Conservation (phyloP, 1,284 basidiomycete species). For the Paramarasmius palmivorus region DNA sequence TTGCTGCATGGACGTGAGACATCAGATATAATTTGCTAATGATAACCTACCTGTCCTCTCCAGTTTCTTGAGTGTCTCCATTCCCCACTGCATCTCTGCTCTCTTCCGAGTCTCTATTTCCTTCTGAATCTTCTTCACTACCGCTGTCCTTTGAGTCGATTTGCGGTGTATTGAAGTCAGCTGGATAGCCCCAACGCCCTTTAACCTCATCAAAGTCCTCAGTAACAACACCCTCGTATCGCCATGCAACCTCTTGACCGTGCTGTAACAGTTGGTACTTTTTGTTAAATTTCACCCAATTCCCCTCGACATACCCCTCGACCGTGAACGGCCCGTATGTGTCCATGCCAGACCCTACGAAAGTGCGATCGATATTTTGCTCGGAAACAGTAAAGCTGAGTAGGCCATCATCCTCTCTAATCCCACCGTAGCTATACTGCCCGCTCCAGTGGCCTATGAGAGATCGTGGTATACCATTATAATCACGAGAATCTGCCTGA, state of each 20-base stretch:
- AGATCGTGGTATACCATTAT: not conserved
- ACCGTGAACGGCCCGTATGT: not conserved
- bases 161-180: not conserved
- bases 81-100: too few relatives aligned
- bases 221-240: not conserved
- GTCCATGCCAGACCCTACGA: not conserved
- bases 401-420: not conserved
- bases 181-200: not conserved
- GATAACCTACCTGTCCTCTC: not conserved
- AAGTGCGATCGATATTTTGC: not conserved
- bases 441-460: constrained; percentile 1
- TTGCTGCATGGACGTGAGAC: not conserved
- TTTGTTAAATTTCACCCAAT: not conserved
- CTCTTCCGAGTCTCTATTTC: too few relatives aligned
- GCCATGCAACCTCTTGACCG: not conserved
- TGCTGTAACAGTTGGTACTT: not conserved
- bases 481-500: not conserved
- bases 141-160: too few relatives aligned
- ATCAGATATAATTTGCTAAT: not conserved
- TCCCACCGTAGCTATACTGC: not conserved
- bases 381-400: not conserved
- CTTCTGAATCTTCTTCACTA: too few relatives aligned
- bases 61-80: not conserved
- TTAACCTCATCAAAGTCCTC: not conserved
- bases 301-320: not conserved